Conservation (phyloP, 371 early-diverging fungal species). For the Encephalitozoon hellem region DNA sequence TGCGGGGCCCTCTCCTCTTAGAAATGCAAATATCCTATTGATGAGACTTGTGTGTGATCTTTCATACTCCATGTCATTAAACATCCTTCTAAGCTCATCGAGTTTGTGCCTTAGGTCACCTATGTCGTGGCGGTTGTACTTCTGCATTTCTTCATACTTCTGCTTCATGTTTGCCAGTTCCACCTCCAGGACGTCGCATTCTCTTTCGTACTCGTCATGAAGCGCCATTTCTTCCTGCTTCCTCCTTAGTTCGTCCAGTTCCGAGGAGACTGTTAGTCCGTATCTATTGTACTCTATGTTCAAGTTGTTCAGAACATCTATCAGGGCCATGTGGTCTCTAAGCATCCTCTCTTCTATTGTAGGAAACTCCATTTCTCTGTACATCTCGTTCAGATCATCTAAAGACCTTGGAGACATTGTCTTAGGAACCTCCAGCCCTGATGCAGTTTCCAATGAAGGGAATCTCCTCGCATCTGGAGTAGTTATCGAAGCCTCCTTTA, state of each 20-base stretch:
- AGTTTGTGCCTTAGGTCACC: not conserved
- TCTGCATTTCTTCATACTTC: not conserved
- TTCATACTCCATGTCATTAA: slow-evolving; percentile 25
- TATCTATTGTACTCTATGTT: not conserved
- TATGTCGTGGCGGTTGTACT: not conserved
- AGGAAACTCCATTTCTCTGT: not conserved
- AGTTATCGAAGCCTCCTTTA: not conserved
- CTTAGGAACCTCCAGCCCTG: not conserved
- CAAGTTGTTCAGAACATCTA: slow-evolving; percentile 6
- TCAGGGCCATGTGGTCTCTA: not conserved
- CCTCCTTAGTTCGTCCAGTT: not conserved
- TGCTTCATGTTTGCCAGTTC: slow-evolving; percentile 28
- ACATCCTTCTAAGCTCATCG: not conserved
- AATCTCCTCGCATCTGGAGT: not conserved
- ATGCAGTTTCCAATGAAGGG: not conserved
- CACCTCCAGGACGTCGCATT: slow-evolving; percentile 35
- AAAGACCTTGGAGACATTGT: not conserved
- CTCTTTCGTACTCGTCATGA: slow-evolving; percentile 13
- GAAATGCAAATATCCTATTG: not conserved
- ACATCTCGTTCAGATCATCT: not conserved
- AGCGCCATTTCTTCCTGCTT: not conserved
- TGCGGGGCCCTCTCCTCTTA: not conserved
- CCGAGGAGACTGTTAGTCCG: not conserved
- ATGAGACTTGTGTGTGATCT: not conserved
- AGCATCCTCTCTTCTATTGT: not conserved